Conservation (phyloP, 2,329 filamentous ascomycete genomes). For the Aspergillus luchuensis region DNA sequence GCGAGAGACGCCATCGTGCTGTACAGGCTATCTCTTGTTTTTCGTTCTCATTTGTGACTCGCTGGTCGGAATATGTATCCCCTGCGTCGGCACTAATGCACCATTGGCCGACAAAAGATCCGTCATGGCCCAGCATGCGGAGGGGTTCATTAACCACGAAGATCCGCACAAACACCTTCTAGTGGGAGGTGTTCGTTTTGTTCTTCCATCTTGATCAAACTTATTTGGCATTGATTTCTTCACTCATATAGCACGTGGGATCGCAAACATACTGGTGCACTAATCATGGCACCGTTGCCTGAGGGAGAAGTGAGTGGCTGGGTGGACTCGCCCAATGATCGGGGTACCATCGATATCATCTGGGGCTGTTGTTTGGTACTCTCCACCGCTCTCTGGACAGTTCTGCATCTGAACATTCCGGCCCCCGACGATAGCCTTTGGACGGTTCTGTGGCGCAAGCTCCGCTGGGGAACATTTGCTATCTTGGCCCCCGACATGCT, state of each 20-base stretch:
- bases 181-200: neutral
- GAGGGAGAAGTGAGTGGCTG: neutral
- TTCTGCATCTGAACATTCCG: constrained; percentile 8
- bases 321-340: neutral
- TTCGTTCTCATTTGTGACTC: neutral
- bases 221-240: neutral
- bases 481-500: constrained; percentile 3
- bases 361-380: constrained; percentile 4
- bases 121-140: neutral
- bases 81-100: neutral
- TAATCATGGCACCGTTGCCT: neutral
- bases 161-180: neutral
- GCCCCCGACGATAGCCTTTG: neutral
- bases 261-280: neutral
- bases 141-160: constrained; percentile 1
- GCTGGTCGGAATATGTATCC: neutral
- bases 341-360: constrained; percentile 7
- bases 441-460: neutral
- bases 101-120: neutral
- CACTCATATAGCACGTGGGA: no score
- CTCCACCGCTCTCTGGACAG: constrained; percentile 4
- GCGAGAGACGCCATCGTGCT: neutral
- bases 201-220: neutral
- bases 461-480: constrained; percentile 6
- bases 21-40: neutral